Base-by-base conservation (phyloP, 2,329 filamentous ascomycete genomes). In the Alternaria triticimaculans region DNA sequence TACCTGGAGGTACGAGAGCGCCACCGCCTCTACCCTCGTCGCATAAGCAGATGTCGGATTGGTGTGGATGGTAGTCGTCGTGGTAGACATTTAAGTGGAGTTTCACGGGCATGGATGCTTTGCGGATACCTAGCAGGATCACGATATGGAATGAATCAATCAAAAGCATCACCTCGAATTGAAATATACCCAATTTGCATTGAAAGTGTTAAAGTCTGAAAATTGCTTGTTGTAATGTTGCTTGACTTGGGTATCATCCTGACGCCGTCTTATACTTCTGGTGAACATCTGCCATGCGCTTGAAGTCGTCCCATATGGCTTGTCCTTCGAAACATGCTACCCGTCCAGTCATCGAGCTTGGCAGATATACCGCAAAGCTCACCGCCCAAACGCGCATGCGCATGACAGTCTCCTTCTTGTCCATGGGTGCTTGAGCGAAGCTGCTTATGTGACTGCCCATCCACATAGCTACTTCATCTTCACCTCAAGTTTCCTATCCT, bases 1-100 rank as follows among this genome's bases (percentile, higher is more conserved):
- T 77, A 98, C 93, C 87, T 98, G 95, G 95, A 94, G 93, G 88
- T 98, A 98, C 89, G 95, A 98, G 92, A 93, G 89, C 84, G 93
- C 95, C 83, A 98, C 95, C 78, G 95, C 95, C 86, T 79, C 77
- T 65, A 79, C 77, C 58, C 63, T 80, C 63, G 77, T 77, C 77
- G 74, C 76, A 80, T 79, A 80, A 76, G 80, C 80, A 77, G 78
- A 80, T 78, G 70, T 73, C 64, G 65, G 63, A 66, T 62, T 70
- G 58, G 65, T 67, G 56, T 68, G 67, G 67, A 59, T 69, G 62
- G 65, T 63, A 58, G 62, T 70, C 59, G 62, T 69, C 64, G 63
- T 70, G 66, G 65, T 71, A 70, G 72, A 73, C 66, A 72, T 72
- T 73, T 70, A 67, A 74, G 65, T 68, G 76, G 76, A 77, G 76